Base-by-base conservation (phyloP, 2,329 filamentous ascomycete genomes). In the Xylariaceae sp. region DNA sequence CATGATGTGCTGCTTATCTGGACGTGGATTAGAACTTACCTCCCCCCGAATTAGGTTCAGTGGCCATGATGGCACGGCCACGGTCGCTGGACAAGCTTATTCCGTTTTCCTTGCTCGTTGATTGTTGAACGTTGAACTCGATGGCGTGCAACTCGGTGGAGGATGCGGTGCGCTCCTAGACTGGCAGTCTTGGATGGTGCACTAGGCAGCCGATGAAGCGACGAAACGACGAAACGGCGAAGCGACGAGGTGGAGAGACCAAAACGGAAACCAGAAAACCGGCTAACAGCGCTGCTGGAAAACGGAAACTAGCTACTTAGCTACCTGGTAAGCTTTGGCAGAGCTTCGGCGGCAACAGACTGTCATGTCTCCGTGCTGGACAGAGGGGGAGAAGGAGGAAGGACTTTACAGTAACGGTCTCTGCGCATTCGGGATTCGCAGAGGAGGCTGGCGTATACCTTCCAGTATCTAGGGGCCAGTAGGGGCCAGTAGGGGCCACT, bases 21-120 rank as follows among this genome's bases (percentile, higher is more conserved):
- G 21, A 13, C 47, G 51, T 37, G 47, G 34, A 29, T 16, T 37
- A 26, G 32, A 37, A 47, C 60, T 61, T 42, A 62, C 59, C 52
- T 55, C 46, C 54, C 47, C 55, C 55, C 46, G 56, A 58, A 53
- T 47, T 63, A 42, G 66, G 57, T 61, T 68, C 66, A 53, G 61
- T 51, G 53, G 66, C 60, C 66, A 68, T 68, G 58, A 53, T 63
- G 60, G 61, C 62, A 62, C 64, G 57, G 61, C 66, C 50, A 55
- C 60, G 61, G 60, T 65, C 52, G 54, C 56, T 53, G 58, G 58
- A 42, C 40, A 51, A 19, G 55, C 46, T 43, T 42, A 46, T 36
- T 49, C 4, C 32, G 6, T 34, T 34, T 10, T 34, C 32, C 10
- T 10, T 10, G 9, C 4, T 34, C 9, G 32, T 34, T 10, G 32